A percentile compares a stretch with the other conserved stretches of the same genome.
phyloP scores from a whole-genome alignment of 2,329 filamentous ascomycete genomes.

The Colletotrichum gloeosporioides region DNA sequence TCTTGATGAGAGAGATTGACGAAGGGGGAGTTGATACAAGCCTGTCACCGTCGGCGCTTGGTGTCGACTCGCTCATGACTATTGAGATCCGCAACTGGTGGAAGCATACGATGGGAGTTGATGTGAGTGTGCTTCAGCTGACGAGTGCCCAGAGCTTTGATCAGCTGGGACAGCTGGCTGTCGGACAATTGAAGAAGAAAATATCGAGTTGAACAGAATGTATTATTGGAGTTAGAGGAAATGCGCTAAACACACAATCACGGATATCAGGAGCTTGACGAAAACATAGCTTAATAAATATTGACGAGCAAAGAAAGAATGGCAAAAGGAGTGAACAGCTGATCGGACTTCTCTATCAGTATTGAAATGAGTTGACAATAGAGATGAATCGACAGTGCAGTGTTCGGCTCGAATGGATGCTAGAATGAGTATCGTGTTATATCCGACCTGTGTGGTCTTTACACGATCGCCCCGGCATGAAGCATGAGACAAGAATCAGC shows the following conservation, averaged over 20 bases:
- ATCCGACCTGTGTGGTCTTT: neutral
- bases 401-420: neutral
- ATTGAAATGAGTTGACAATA: neutral
- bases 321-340: neutral
- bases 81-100: slow-evolving; percentile 23
- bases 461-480: neutral
- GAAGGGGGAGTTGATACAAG: neutral
- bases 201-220: neutral
- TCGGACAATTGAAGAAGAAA: neutral
- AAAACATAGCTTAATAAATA: neutral
- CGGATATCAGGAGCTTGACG: neutral
- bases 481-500: too few relatives aligned
- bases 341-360: neutral
- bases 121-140: neutral
- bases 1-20: neutral
- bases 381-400: neutral
- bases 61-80: slow-evolving; percentile 17
- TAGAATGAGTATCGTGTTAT: neutral
- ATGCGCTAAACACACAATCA: fast-evolving
- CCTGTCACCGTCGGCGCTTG: neutral
- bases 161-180: neutral
- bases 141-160: slow-evolving; percentile 9
- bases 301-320: neutral
- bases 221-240: neutral
- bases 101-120: neutral